Evolutionary conservation across 495 filamentous ascomycete genomes (phyloP).

Genomic region (Neurospora sp.): DNA sequence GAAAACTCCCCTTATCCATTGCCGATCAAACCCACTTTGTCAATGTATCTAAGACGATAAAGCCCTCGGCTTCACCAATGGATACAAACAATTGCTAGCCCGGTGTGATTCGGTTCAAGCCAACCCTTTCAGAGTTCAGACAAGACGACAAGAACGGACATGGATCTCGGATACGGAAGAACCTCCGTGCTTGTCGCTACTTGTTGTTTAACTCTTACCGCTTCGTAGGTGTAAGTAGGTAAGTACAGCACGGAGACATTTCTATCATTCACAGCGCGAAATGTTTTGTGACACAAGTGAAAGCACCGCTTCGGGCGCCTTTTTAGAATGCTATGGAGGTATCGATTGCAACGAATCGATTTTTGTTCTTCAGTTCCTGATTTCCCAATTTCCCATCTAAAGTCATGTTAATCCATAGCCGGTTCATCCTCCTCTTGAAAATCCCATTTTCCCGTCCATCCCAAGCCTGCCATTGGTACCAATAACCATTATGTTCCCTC

Average conservation of each 20-base stretch:
- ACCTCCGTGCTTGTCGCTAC: background rate
- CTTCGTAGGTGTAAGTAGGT: background rate
- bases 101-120: background rate
- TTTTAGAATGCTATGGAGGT: background rate
- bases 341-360: background rate
- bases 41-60: background rate
- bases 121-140: background rate
- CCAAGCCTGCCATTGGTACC: background rate
- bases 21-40: background rate
- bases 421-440: background rate
- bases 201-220: background rate
- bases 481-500: background rate
- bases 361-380: background rate
- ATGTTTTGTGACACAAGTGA: background rate
- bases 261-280: background rate
- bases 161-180: background rate
- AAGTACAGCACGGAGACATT: background rate
- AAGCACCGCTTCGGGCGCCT: background rate
- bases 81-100: background rate
- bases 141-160: background rate
- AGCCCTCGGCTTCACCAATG: background rate
- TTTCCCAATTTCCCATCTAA: background rate
- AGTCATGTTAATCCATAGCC: background rate
- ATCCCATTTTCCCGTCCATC: background rate
- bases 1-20: background rate